Evolutionary conservation across 148 eudicot genomes (phyloP), one percentile per base, ranked within the genome.

Genomic region (Beta vulgaris): DNA sequence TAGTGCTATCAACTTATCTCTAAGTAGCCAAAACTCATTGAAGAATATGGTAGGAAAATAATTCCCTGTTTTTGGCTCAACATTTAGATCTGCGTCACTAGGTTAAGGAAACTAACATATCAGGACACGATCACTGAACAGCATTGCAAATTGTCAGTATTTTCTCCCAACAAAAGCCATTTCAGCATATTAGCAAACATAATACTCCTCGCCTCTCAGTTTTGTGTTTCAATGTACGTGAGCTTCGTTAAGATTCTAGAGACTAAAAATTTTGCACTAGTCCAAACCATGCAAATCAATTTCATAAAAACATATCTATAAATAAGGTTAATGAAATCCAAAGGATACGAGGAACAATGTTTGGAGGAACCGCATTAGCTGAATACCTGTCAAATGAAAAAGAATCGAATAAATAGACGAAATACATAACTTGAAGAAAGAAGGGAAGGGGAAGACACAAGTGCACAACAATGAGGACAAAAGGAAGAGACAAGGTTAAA

Each of bases 1-100:
- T 68, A 95, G 18, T 28, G 83, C 69, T 85, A 91, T 90, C 76
- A 92, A 82, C 87, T 92, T 95, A 82, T 95, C 96, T 72, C 82
- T 85, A 64, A 95, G 99, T 69, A 95, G 79, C 99, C 99, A 95
- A 85, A 95, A 95, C 85, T 95, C 99, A 49, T 92, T 95, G 88
- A 91, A 89, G 86, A 63, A 91, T 49, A 92, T 42, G 43, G 89
- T 92, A 0, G 99, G 99, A 77, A 83, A 92, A 84, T 95, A 95
- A 85, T 92, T 83, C 80, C 99, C 97, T 60, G 92, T 88, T 69
- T 83, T 87, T 16, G 87, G 85, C 79, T 95, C 99, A 73, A 89
- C 77, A 82, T 86, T 89, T 83, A 95, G 76, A 85, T 86, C 99
- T 95, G 84, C 53, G 37, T 73, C 46, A 58, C 77, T 40, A 48